A percentile compares a stretch with the other conserved stretches of the same genome.
Conservation (phyloP, 768 basidiomycete genomes). For the Kwoniella heveanensis region DNA sequence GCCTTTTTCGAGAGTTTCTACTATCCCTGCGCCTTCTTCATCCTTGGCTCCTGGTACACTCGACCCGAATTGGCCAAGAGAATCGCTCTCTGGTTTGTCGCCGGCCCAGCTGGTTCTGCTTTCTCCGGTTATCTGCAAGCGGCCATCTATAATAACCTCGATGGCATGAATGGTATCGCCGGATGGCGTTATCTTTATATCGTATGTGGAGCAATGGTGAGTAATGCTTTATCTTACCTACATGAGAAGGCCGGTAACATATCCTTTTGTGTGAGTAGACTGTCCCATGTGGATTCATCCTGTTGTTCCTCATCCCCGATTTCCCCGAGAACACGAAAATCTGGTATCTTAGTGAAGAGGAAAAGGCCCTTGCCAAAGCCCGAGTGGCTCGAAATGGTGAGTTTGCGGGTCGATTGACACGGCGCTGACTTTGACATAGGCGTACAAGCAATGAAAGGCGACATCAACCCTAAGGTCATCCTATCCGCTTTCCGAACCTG, state of each 20-base stretch:
- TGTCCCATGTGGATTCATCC: conserved; percentile 24
- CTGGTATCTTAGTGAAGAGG: conserved; percentile 32
- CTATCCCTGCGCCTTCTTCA: conserved; percentile 13
- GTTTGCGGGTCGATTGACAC: neutral
- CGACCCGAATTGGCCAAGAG: conserved; percentile 21
- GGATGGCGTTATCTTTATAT: conserved; percentile 37
- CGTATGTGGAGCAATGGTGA: conserved; percentile 28
- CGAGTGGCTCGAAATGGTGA: conserved; percentile 21
- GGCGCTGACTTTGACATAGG: neutral
- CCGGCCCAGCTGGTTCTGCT: conserved; percentile 22
- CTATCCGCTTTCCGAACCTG: conserved; percentile 15
- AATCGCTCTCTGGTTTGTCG: conserved; percentile 25
- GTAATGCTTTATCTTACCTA: too few relatives aligned
- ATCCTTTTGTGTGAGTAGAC: too few relatives aligned
- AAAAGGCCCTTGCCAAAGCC: conserved; percentile 23
- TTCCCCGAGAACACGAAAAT: conserved; percentile 30
- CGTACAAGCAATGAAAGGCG: conserved; percentile 17
- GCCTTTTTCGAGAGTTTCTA: conserved; percentile 23
- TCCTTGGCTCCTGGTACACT: conserved; percentile 26
- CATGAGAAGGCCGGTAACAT: too few relatives aligned
- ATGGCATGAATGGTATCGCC: conserved; percentile 23
- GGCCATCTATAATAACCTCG: conserved; percentile 26
- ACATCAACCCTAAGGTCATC: conserved; percentile 14
- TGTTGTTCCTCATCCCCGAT: conserved; percentile 33
- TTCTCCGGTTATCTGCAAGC: conserved; percentile 30